A percentile compares a stretch with the other conserved stretches of the same genome.
phyloP scores from a whole-genome alignment of 1,284 basidiomycete species.

The Leccinum angustisporum region DNA sequence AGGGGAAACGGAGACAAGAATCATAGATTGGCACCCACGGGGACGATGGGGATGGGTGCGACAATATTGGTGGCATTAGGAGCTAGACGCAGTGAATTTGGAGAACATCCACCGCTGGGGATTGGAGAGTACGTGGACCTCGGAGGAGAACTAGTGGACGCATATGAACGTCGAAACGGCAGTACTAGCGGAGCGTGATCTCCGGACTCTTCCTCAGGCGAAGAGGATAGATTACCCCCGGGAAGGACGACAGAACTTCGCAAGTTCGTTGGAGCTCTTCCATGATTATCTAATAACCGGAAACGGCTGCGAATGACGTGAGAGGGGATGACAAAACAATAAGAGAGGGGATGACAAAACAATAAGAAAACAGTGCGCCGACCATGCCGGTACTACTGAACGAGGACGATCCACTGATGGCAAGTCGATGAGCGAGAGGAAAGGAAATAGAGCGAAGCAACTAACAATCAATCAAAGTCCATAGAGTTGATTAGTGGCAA shows the following conservation, averaged over 20 bases:
- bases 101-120: slow-evolving; percentile 18
- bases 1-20: slow-evolving; percentile 20
- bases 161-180: slow-evolving; percentile 42
- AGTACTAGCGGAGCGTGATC: slow-evolving; percentile 42
- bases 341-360: no score
- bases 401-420: slow-evolving; percentile 65
- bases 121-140: slow-evolving; percentile 28
- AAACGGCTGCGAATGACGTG: slow-evolving; percentile 71
- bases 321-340: slow-evolving; percentile 67
- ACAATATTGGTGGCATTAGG: slow-evolving; percentile 21
- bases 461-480: slow-evolving; percentile 69
- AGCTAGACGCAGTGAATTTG: slow-evolving; percentile 13
- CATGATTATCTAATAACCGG: slow-evolving; percentile 63
- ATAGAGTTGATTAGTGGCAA: slow-evolving; percentile 65
- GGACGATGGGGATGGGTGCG: slow-evolving; percentile 25
- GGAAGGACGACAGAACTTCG: slow-evolving; percentile 19
- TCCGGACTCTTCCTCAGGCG: slow-evolving; percentile 38
- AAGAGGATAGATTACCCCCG: slow-evolving; percentile 30
- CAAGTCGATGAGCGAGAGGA: neutral
- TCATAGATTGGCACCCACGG: slow-evolving; percentile 14
- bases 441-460: slow-evolving; percentile 8
- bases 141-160: slow-evolving; percentile 25
- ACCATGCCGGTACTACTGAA: slow-evolving; percentile 65
- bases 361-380: slow-evolving; percentile 63
- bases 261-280: slow-evolving; percentile 15